phyloP scores from a whole-genome alignment of 2,329 filamentous ascomycete genomes.

The Fusarium clavum region DNA sequence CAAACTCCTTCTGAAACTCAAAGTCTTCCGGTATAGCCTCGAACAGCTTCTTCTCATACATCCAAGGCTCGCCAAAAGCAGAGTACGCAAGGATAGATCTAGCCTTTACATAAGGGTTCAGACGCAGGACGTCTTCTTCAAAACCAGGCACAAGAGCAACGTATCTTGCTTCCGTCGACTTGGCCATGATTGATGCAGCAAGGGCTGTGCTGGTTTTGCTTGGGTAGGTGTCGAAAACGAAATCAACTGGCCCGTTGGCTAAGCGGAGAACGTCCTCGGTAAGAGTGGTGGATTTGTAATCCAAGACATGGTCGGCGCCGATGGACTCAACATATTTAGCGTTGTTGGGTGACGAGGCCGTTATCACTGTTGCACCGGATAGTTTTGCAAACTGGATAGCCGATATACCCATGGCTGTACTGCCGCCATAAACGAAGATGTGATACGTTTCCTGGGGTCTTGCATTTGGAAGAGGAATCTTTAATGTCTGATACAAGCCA shows the following conservation, averaged over 20 bases:
- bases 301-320: conserved; percentile 58
- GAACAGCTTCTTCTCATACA: not conserved
- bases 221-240: conserved; percentile 2
- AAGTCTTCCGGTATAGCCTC: not conserved
- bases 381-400: conserved; percentile 56
- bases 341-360: conserved; percentile 53
- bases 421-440: conserved; percentile 59
- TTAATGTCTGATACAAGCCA: conserved; percentile 59
- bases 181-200: not conserved
- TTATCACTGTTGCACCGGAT: conserved; percentile 51
- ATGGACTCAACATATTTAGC: conserved; percentile 49
- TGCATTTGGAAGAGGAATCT: conserved; percentile 58
- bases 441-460: conserved; percentile 51
- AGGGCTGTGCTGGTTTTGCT: not conserved
- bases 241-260: conserved; percentile 29
- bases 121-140: not conserved
- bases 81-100: conserved; percentile 12
- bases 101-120: not conserved
- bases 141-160: not conserved
- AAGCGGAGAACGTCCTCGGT: conserved; percentile 38
- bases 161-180: not conserved
- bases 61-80: conserved; percentile 3
- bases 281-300: conserved; percentile 53
- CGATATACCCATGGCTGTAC: conserved; percentile 67
- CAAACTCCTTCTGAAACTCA: conserved; percentile 10